A percentile compares a stretch with the other conserved stretches of the same genome.
These are phyloP conservation scores for Eimeria maxima DNA, from an alignment of 169 alveolate genomes.

Conservation along the genomic window DNA sequence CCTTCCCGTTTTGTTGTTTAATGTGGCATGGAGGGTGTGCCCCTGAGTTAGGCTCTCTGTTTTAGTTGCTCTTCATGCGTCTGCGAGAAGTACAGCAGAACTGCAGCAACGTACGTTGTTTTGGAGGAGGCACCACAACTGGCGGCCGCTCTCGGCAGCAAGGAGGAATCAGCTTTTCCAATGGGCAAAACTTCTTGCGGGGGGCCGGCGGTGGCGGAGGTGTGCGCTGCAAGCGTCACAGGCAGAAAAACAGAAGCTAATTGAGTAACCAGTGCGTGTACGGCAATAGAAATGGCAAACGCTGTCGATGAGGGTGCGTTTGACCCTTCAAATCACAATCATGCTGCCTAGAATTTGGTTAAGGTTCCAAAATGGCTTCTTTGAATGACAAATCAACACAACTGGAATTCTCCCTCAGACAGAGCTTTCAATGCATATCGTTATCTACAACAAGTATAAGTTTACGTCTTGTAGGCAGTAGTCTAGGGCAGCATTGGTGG, in stretches of 20 bases:
- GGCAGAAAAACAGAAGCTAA: not conserved
- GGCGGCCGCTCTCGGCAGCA: conserved; percentile 78
- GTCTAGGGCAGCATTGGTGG: conserved; percentile 77
- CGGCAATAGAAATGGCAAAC: not conserved
- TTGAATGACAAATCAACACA: not conserved
- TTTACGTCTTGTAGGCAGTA: conserved; percentile 71
- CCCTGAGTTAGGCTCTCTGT: not conserved
- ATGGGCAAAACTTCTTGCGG: conserved; percentile 38
- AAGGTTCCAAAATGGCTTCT: not conserved
- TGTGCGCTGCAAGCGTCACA: conserved; percentile 54
- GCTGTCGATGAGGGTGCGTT: not conserved
- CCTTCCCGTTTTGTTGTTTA: not conserved
- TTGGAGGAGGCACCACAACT: conserved; percentile 37
- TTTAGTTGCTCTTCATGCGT: not conserved
- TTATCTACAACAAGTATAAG: not conserved
- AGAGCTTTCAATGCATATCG: not conserved
- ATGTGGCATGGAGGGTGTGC: not conserved
- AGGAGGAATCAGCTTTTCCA: conserved; percentile 71
- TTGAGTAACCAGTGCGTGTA: not conserved
- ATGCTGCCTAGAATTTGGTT: not conserved
- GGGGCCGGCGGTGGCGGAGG: conserved; percentile 67
- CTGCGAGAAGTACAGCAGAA: not conserved
- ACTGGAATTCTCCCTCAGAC: not conserved
- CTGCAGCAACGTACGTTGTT: conserved; percentile 29
- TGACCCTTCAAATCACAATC: not conserved